Percentiles rank a stretch among this genome's conserved stretches.
phyloP scores from a whole-genome alignment of 108 stramenopile species.

The Skeletonema menzelii region DNA sequence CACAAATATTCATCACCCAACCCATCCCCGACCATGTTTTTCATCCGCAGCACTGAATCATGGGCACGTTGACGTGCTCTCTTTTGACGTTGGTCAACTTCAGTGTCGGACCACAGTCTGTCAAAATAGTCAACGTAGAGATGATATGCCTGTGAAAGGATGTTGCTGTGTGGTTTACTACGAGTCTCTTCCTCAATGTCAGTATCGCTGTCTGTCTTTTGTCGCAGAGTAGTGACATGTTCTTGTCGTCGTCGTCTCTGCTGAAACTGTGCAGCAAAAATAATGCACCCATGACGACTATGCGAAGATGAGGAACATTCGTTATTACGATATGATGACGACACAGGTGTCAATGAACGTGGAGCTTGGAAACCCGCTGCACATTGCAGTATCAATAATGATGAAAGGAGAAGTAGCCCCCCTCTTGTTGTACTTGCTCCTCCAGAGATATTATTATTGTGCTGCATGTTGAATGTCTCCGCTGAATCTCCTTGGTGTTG shows the following conservation, averaged over 20 bases:
- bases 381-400: neutral
- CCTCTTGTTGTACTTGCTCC: neutral
- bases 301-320: constrained; percentile 2
- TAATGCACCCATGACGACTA: neutral
- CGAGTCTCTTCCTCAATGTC: neutral
- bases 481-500: neutral
- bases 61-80: constrained; percentile 25
- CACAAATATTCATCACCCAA: constrained; percentile 26
- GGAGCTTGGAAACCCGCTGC: neutral
- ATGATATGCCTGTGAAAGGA: constrained; percentile 30
- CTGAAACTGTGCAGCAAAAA: neutral
- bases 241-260: neutral
- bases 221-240: neutral
- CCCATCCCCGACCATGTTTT: constrained; percentile 25
- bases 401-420: neutral
- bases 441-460: neutral
- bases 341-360: neutral
- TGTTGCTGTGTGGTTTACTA: constrained; percentile 15
- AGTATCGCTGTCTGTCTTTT: neutral
- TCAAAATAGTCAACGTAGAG: constrained; percentile 48
- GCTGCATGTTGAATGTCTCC: neutral
- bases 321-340: neutral
- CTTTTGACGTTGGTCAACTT: constrained; percentile 20
- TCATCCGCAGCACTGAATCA: constrained; percentile 30
- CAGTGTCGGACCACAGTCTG: constrained; percentile 44